Evolutionary conservation across 2,329 filamentous ascomycete genomes (phyloP).

Genomic region (Fusarium robinianum): DNA sequence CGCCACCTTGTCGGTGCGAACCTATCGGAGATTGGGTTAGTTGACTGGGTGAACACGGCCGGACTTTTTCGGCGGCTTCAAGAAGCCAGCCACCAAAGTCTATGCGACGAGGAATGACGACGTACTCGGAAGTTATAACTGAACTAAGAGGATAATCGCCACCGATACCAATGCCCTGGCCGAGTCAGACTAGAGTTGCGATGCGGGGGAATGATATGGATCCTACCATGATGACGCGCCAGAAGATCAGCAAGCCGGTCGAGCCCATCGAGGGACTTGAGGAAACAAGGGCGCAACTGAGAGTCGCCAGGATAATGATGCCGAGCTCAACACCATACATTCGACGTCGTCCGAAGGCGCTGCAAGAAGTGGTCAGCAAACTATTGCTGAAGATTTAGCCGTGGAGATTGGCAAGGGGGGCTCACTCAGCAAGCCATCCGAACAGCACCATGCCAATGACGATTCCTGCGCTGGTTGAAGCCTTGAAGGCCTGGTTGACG

Average conservation of each 20-base stretch:
- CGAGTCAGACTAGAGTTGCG: conserved; percentile 17
- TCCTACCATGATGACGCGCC: conserved; percentile 71
- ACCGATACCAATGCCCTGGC: conserved; percentile 71
- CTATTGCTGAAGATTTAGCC: background rate
- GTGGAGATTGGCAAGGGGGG: conserved; percentile 3
- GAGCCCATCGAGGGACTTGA: conserved; percentile 64
- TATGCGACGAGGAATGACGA: conserved; percentile 15
- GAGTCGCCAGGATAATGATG: conserved; percentile 71
- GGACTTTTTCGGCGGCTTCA: background rate
- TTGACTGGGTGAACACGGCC: background rate
- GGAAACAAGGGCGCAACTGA: conserved; percentile 67
- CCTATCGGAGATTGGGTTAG: conserved; percentile 43
- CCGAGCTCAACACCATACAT: conserved; percentile 83
- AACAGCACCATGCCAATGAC: conserved; percentile 78
- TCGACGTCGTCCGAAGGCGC: conserved; percentile 70
- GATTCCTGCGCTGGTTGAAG: conserved; percentile 79
- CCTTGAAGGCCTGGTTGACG: conserved; percentile 76
- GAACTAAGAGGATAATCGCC: conserved; percentile 82
- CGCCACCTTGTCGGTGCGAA: conserved; percentile 83
- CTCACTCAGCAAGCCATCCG: conserved; percentile 72
- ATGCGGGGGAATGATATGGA: background rate
- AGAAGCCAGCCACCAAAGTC: conserved; percentile 20
- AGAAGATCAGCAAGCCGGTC: conserved; percentile 69
- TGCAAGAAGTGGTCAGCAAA: conserved; percentile 27
- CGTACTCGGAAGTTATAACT: conserved; percentile 76